Conservation (phyloP, 2,329 filamentous ascomycete species). For the Aspergillus aculeatinus region DNA sequence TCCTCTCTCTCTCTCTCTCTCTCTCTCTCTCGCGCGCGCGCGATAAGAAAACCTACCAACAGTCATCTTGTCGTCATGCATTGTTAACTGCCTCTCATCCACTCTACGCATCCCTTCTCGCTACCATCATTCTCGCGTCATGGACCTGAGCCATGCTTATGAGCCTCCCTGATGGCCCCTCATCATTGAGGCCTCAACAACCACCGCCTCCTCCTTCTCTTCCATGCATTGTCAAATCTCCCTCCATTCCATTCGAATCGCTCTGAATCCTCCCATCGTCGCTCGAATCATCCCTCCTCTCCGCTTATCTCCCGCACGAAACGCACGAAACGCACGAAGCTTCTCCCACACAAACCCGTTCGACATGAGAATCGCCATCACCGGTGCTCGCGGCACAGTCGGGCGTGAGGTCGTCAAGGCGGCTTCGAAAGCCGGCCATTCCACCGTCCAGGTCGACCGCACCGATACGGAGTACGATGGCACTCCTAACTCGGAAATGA, state of each 20-base stretch:
- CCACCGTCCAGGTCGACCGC: constrained; percentile 37
- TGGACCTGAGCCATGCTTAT: not conserved
- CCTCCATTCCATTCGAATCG: not conserved
- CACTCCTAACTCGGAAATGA: constrained; percentile 34
- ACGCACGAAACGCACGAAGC: not conserved
- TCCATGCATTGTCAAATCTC: not conserved
- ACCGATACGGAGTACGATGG: constrained; percentile 30
- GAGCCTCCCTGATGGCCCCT: not conserved
- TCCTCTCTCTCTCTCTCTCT: too few relatives aligned
- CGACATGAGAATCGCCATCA: constrained; percentile 44
- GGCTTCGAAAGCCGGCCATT: constrained; percentile 32
- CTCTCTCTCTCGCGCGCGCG: too few relatives aligned
- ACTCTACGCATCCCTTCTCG: not conserved
- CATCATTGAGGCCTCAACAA: not conserved
- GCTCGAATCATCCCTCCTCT: not conserved
- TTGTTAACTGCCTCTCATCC: too few relatives aligned
- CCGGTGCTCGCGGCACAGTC: constrained; percentile 37
- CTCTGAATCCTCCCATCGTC: not conserved
- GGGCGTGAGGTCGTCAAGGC: constrained; percentile 31
- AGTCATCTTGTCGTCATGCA: too few relatives aligned
- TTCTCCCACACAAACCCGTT: not conserved
- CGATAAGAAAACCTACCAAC: too few relatives aligned
- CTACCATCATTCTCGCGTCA: constrained; percentile 12
- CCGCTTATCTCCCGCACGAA: constrained; percentile 21
- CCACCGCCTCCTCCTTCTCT: not conserved